Evolutionary conservation across 2,329 filamentous ascomycete genomes (phyloP), one percentile per base, ranked within the genome.

Genomic region (Fusarium bulbicola): DNA sequence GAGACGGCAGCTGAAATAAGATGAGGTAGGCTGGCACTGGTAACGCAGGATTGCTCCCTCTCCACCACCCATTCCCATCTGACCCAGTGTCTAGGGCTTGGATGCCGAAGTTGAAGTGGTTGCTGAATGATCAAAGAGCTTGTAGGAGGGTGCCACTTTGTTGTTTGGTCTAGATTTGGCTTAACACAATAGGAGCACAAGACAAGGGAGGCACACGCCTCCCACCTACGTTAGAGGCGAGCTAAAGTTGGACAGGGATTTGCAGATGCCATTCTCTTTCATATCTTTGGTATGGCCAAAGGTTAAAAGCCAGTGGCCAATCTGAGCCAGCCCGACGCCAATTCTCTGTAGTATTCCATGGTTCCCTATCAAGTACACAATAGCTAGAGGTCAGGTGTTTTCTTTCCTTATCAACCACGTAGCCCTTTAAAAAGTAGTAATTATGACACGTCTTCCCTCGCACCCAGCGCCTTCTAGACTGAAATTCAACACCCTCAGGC

Each of bases 361-460:
- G 56, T 61, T 74, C 71, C 74, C 70, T 77, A 74, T 73, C 71
- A 77, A 74, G 63, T 66, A 75, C 74, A 75, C 70, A 72, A 73
- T 74, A 71, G 66, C 66, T 65, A 59, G 36, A 59, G 71, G 58
- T 71, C 58, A 68, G 69, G 67, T 67, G 62, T 72, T 70, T 77
- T 75, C 66, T 68, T 77, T 74, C 67, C 61, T 57, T 58, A 56
- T 75, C 56, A 60, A 57, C 60, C 74, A 75, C 53, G 54, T 67
- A 72, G 64, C 70, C 61, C 53, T 49, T 75, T 59, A 74, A 66
- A 52, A 69, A 69, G 70, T 77, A 71, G 70, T 73, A 77, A 77
- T 77, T 78, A 78, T 78, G 74, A 77, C 76, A 75, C 72, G 59
- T 78, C 75, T 71, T 72, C 59, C 68, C 61, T 72, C 57, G 32